A percentile compares a stretch with the other conserved stretches of the same genome.
Evolutionary conservation across 2,329 filamentous ascomycete species (phyloP).

Genomic region (Coniochaeta hoffmannii): DNA sequence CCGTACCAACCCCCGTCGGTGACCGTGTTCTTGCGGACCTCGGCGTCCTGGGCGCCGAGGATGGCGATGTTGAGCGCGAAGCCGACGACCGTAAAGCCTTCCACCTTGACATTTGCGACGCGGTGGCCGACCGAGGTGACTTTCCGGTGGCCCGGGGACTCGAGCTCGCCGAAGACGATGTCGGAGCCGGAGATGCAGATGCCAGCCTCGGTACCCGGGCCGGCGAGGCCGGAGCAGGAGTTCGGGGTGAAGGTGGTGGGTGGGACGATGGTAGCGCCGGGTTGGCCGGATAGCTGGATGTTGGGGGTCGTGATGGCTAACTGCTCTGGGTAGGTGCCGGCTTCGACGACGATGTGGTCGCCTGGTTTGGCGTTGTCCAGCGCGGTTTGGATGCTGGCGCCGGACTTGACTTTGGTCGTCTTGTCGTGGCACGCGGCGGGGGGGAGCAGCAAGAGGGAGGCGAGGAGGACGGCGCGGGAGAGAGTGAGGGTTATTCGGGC

Average conservation of each 20-base stretch:
- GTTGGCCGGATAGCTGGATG: constrained; percentile 21
- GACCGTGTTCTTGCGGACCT: constrained; percentile 19
- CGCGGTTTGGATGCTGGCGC: constrained; percentile 21
- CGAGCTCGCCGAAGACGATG: constrained; percentile 17
- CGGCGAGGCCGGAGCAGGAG: constrained; percentile 22
- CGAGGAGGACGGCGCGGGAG: background rate
- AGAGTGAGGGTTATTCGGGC: background rate
- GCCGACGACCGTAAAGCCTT: constrained; percentile 22
- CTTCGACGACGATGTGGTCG: constrained; percentile 22
- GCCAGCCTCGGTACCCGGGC: constrained; percentile 16
- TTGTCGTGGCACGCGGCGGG: background rate
- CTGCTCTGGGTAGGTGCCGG: constrained; percentile 26
- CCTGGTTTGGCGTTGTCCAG: constrained; percentile 20
- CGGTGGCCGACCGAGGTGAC: constrained; percentile 16
- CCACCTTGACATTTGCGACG: constrained; percentile 23
- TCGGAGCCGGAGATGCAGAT: constrained; percentile 26
- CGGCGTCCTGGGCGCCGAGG: constrained; percentile 21
- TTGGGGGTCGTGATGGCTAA: constrained; percentile 24
- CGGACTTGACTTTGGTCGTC: background rate
- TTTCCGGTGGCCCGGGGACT: constrained; percentile 20
- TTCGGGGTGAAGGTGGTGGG: constrained; percentile 17
- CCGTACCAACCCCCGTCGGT: constrained; percentile 22
- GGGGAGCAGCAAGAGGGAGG: background rate
- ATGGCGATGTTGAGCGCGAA: constrained; percentile 30
- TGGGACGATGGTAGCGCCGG: constrained; percentile 18